phyloP scores from a whole-genome alignment of 148 eudicot genomes.

The Cornus controversa region DNA sequence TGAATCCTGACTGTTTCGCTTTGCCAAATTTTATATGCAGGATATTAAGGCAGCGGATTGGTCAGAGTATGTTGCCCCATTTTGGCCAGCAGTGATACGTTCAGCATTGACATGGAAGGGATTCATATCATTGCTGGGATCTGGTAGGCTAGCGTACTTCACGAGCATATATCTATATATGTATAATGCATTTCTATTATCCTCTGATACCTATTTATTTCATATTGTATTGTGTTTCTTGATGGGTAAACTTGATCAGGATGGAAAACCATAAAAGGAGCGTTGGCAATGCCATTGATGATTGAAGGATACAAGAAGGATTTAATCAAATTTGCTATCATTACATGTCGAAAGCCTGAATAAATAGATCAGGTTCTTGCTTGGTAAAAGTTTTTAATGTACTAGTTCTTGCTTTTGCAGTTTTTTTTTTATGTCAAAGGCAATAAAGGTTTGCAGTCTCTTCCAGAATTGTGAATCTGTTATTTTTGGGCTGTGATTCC shows the following conservation, averaged over 20 bases:
- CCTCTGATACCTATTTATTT: no score
- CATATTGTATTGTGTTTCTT: not conserved
- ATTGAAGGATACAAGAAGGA: slow-evolving; percentile 84
- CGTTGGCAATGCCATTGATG: slow-evolving; percentile 94
- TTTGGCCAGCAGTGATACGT: slow-evolving; percentile 96
- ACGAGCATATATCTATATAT: not conserved
- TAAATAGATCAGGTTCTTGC: no score
- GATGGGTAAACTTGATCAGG: slow-evolving; percentile 39
- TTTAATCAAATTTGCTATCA: slow-evolving; percentile 83
- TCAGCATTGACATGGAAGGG: slow-evolving; percentile 96
- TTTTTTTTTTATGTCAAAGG: no score
- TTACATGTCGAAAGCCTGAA: slow-evolving; percentile 79
- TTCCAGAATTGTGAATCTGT: no score
- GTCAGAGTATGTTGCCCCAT: slow-evolving; percentile 85
- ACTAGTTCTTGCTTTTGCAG: no score
- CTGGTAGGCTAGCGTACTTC: slow-evolving; percentile 45
- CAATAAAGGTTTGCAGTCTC: no score
- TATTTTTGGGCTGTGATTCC: no score
- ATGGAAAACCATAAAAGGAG: slow-evolving; percentile 93
- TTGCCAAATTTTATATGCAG: slow-evolving; percentile 29
- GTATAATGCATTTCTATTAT: not conserved
- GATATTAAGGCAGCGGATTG: slow-evolving; percentile 89
- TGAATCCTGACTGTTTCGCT: not conserved
- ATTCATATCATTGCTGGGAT: slow-evolving; percentile 62
- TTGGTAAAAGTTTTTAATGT: no score